Base-by-base conservation (phyloP, 441 rosid species). In the Corymbia citriodora region DNA sequence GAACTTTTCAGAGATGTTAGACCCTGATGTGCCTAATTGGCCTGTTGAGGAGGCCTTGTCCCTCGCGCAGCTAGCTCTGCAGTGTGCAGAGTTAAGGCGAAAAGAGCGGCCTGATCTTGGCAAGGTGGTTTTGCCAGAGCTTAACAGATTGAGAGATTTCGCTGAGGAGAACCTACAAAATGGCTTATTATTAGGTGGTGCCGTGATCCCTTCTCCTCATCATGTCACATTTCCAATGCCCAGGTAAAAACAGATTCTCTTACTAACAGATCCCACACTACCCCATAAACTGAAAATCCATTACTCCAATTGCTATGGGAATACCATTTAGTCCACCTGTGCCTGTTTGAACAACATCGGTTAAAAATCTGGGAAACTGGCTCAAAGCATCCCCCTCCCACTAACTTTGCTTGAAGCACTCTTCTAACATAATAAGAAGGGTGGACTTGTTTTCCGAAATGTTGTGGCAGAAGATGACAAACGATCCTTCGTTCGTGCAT, bases 51-150 rank as follows among this genome's bases (percentile, higher is more conserved):
- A 95, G 88, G 95, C 96, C 55, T 57, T 92, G 65, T 79, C 91
- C 89, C 88, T 95, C 4, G 96, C 97, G 19, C 94, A 94, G 88
- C 88, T 96, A 53, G 95, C 95, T 33, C 92, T 95, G 40, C 92
- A 88, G 89, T 95, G 97, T 87, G 94, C 97, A n/a, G 93, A 94
- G 86, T 90, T 95, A 88, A 95, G 96, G 90, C 90, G 94, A 88
- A 95, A 95, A 90, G 96, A 96, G 91, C 87, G 97, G 89, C 98
- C 96, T 52, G 98, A 95, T 92, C 98, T 95, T 13, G 95, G 94
- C 25, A 94, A 92, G 87, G 95, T 91, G 81, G 94, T 96, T 40
- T 92, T 96, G 89, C 96, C 96, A 31, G 96, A 94, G 90, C 94
- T 96, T 33, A 88, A 55, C 31, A 93, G 93, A 82, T 89, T 95